Percentiles rank a stretch among this genome's conserved stretches.
These are phyloP conservation scores for Grammothele lineata DNA, from an alignment of 768 basidiomycete genomes.

Conservation along the genomic window DNA sequence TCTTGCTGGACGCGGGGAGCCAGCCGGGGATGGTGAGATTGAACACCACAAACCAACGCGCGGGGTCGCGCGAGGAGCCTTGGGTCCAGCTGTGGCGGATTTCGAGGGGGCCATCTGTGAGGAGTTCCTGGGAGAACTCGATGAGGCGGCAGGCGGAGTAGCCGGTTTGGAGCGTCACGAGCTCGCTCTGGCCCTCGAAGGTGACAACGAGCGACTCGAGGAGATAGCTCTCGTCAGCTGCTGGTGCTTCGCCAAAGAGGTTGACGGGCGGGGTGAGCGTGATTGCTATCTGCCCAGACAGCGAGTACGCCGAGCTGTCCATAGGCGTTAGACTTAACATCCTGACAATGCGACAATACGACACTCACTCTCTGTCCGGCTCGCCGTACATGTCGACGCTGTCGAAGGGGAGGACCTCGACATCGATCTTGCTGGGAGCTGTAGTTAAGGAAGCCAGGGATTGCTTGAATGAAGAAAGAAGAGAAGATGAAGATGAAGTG, in stretches of 20 bases:
- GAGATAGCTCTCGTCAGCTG: constrained; percentile 41
- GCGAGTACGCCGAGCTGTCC: constrained; percentile 78
- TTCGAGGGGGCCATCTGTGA: constrained; percentile 48
- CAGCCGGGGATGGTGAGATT: constrained; percentile 86
- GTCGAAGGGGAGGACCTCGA: constrained; percentile 37
- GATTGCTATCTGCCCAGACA: constrained; percentile 77
- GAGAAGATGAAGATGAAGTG: no score
- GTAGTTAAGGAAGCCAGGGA: constrained; percentile 52
- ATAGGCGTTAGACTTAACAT: background rate
- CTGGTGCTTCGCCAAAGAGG: constrained; percentile 51
- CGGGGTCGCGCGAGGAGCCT: constrained; percentile 39
- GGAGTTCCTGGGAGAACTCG: constrained; percentile 60
- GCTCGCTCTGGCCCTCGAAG: constrained; percentile 86
- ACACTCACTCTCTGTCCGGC: constrained; percentile 57
- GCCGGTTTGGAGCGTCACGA: constrained; percentile 56
- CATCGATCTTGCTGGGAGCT: constrained; percentile 24
- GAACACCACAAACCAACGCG: constrained; percentile 78
- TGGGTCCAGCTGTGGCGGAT: constrained; percentile 64
- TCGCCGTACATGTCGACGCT: constrained; percentile 69
- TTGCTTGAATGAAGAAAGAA: constrained; percentile 8
- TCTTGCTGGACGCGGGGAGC: constrained; percentile 60
- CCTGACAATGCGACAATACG: no score
- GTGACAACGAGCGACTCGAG: constrained; percentile 69
- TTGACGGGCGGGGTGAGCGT: constrained; percentile 49
- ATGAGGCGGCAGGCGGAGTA: constrained; percentile 71